Evolutionary conservation across 768 basidiomycete genomes (phyloP).

Genomic region (Boletus pseudopeckii): DNA sequence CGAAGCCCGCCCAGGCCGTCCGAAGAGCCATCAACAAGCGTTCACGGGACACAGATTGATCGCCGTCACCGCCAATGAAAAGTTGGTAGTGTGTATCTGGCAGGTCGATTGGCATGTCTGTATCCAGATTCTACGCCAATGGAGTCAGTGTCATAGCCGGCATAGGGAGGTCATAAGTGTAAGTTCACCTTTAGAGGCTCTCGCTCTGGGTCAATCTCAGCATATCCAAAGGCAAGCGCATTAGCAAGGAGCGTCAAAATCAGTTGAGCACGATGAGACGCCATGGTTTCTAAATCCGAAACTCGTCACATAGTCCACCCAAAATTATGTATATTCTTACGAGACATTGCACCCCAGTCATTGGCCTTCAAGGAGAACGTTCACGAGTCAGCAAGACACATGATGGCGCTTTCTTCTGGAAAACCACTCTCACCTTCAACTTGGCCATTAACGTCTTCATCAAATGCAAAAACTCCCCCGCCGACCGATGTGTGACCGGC

Average conservation of each 20-base stretch:
- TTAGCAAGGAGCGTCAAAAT: constrained; percentile 41
- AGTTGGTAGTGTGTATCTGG: constrained; percentile 39
- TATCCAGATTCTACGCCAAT: constrained; percentile 47
- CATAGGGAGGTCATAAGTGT: accelerated
- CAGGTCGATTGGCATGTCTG: constrained; percentile 37
- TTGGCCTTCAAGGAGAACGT: constrained; percentile 47
- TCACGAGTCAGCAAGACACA: not conserved
- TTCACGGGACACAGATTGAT: constrained; percentile 20
- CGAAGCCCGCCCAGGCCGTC: constrained; percentile 14
- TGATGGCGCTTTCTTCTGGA: not conserved
- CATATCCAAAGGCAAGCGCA: constrained; percentile 47
- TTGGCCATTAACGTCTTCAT: constrained; percentile 71
- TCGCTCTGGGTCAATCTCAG: constrained; percentile 42
- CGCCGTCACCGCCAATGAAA: constrained; percentile 24
- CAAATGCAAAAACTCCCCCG: constrained; percentile 52
- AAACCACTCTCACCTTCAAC: constrained; percentile 42
- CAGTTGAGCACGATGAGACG: constrained; percentile 45
- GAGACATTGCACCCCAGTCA: constrained; percentile 63
- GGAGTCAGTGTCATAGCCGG: not conserved
- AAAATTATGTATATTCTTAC: constrained; percentile 33
- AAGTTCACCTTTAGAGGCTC: constrained; percentile 49
- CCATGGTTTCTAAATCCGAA: constrained; percentile 41
- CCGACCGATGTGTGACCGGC: constrained; percentile 44
- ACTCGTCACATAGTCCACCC: not conserved
- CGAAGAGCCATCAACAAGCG: constrained; percentile 12